Evolutionary conservation across 306 rosid species (phyloP), one percentile per base, ranked within the genome.

Genomic region (Argentina anserina): DNA sequence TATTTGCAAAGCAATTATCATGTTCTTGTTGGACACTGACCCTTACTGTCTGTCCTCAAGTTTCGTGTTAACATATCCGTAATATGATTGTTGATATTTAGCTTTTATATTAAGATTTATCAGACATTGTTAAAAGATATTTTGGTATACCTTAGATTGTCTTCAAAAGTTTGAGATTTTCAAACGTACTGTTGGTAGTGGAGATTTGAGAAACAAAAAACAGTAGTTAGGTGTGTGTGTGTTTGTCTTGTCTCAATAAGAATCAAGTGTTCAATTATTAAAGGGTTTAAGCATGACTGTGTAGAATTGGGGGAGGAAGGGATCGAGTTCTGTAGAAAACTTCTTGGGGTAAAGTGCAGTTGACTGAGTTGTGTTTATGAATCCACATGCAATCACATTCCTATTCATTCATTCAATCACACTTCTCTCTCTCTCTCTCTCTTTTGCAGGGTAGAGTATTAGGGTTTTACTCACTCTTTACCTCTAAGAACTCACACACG

Each of bases 361-460:
- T 81, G 87, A 84, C 84, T 83, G 81, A 42, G 88, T 67, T 60
- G 41, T 60, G 79, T 80, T 78, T 71, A 78, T 86, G 79, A 80
- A 83, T 76, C 78, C 90, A 91, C 97, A 87, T 86, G 92, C 87
- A 80, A 56, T 85, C 81, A 80, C 90, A 83, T 83, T 87, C 82
- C 81, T 6, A 61, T 18, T 29, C 41, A 60, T 60, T 15, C 42
- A 61, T 61, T 61, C 40, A 60, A 12, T 58, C 65, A 60, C 65
- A 60, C 40, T 33, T 17, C 69, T 31, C 71, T 31, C 71, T 63
- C 78, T 79, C 56, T 81, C 74, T 82, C 79, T 75, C 86, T 85
- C 0, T 12, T 59, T 65, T 84, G 75, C 84, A 41, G 76, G 65
- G 11, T 31, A 60, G 21, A 17, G 65, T 14, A 58, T 59, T 31